phyloP scores from a whole-genome alignment of 768 basidiomycete genomes.

The Agaricus blazei region DNA sequence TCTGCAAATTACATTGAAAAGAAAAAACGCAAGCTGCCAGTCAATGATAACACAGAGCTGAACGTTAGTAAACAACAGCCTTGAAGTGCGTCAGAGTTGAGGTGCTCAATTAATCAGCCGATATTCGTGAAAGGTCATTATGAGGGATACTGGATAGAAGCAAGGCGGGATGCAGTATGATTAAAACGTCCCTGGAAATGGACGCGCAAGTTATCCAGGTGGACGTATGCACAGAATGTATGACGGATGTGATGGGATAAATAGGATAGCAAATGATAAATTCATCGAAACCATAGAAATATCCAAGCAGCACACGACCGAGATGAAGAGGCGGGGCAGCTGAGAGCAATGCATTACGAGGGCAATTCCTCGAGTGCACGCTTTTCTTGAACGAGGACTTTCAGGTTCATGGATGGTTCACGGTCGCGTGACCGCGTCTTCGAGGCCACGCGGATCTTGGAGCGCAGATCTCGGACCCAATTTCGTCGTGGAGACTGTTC shows the following conservation, averaged over 20 bases:
- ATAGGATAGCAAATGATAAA: slow-evolving; percentile 11
- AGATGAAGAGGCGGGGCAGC: slow-evolving; percentile 8
- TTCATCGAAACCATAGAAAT: slow-evolving; percentile 1
- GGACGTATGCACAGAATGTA: not conserved
- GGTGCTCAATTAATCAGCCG: not conserved
- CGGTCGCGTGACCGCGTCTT: slow-evolving; percentile 44
- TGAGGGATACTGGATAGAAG: not conserved
- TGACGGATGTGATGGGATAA: slow-evolving; percentile 6
- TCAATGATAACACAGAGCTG: not conserved
- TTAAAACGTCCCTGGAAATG: slow-evolving; percentile 1
- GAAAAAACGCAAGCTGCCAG: not conserved
- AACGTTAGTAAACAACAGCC: not conserved
- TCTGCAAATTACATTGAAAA: slow-evolving; percentile 4
- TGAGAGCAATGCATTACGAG: slow-evolving; percentile 22
- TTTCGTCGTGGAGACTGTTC: slow-evolving; percentile 38
- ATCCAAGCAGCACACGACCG: slow-evolving; percentile 8
- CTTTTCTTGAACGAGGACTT: slow-evolving; percentile 56
- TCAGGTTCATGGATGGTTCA: slow-evolving; percentile 39
- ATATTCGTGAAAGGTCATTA: slow-evolving; percentile 7
- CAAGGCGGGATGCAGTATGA: not conserved
- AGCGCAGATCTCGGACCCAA: slow-evolving; percentile 69
- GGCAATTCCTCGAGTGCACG: slow-evolving; percentile 34
- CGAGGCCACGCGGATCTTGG: slow-evolving; percentile 51
- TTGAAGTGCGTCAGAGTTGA: not conserved
- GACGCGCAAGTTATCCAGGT: not conserved